phyloP scores from a whole-genome alignment of 164 flowering plant genomes.

The Echeveria elegans region DNA sequence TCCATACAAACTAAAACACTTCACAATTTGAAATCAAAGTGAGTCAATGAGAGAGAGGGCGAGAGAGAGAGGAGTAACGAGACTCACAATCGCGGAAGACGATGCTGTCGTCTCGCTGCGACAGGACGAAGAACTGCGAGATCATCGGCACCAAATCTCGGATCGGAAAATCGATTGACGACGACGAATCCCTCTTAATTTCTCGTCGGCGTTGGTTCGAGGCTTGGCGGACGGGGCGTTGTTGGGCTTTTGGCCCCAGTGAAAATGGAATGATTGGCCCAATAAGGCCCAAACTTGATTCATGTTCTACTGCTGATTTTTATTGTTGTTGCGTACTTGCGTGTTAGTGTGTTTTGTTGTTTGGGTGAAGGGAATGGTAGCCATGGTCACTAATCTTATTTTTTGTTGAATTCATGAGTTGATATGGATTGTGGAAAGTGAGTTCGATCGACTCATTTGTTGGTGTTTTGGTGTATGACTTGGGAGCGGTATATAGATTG shows the following conservation, averaged over 20 bases:
- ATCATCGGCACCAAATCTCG: constrained; percentile 32
- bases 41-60: background rate
- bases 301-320: background rate
- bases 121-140: constrained; percentile 83
- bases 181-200: background rate
- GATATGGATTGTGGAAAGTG: background rate
- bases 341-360: background rate
- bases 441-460: background rate
- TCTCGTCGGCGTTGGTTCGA: background rate
- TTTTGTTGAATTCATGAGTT: background rate
- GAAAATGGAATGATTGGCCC: background rate
- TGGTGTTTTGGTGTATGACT: background rate
- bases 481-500: background rate
- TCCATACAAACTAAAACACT: too few species aligned
- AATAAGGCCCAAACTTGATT: background rate
- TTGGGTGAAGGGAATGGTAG: background rate
- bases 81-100: constrained; percentile 81
- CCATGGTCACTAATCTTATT: background rate
- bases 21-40: background rate
- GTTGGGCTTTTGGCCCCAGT: constrained; percentile 1
- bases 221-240: background rate
- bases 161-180: background rate
- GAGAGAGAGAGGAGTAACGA: too few species aligned
- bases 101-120: constrained; percentile 87
- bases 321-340: too few species aligned